Evolutionary conservation across 495 filamentous ascomycete genomes (phyloP).

Genomic region (Neurospora sp.): DNA sequence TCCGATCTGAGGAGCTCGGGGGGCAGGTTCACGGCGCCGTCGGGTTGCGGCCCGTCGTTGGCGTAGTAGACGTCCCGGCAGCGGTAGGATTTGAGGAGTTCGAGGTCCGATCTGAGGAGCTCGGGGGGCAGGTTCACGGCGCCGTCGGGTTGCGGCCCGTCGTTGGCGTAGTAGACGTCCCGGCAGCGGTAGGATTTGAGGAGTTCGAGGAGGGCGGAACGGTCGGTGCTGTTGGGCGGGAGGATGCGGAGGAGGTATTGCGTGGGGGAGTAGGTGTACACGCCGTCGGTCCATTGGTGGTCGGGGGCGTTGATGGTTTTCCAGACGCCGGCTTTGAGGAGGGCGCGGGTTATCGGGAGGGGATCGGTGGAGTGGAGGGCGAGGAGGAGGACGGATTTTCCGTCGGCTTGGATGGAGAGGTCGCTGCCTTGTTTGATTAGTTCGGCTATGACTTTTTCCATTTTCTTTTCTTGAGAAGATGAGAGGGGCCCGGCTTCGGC

Average conservation of each 20-base stretch:
- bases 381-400: slow-evolving; percentile 36
- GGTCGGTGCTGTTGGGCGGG: slow-evolving; percentile 17
- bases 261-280: slow-evolving; percentile 34
- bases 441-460: slow-evolving; percentile 38
- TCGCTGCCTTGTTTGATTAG: slow-evolving; percentile 32
- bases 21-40: slow-evolving; percentile 33
- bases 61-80: too few relatives aligned
- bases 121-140: too few relatives aligned
- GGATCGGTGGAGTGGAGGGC: slow-evolving; percentile 35
- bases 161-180: slow-evolving; percentile 39
- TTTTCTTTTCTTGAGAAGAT: slow-evolving; percentile 28
- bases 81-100: too few relatives aligned
- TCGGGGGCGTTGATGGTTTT: slow-evolving; percentile 33
- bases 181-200: slow-evolving; percentile 31
- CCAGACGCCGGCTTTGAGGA: slow-evolving; percentile 39
- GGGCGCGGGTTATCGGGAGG: slow-evolving; percentile 29
- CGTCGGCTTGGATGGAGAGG: slow-evolving; percentile 30
- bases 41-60: too few relatives aligned
- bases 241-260: slow-evolving; percentile 33
- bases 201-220: slow-evolving; percentile 28
- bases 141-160: slow-evolving; percentile 36
- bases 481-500: slow-evolving; percentile 28
- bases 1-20: slow-evolving; percentile 31
- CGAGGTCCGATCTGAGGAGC: too few relatives aligned
- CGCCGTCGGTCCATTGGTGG: slow-evolving; percentile 34